Percentiles rank a stretch among this genome's conserved stretches.
Evolutionary conservation across 441 rosid species (phyloP).

Genomic region (Adansonia madagascariensis): DNA sequence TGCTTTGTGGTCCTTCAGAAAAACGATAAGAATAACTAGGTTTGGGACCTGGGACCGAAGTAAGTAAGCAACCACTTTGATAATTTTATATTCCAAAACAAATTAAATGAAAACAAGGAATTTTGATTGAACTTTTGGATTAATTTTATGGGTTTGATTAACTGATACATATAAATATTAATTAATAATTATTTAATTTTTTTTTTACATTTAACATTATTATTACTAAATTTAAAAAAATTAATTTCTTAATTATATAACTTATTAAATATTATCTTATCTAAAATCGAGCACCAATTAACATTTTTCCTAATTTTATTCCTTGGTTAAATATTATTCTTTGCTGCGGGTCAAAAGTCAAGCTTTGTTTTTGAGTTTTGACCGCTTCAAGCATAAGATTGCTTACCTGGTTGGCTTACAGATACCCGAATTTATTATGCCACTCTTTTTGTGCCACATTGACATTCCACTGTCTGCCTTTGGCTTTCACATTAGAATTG

Average conservation of each 20-base stretch:
- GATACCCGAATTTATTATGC: background rate
- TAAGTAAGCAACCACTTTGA: background rate
- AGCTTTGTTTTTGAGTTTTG: constrained; percentile 1
- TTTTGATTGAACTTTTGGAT: background rate
- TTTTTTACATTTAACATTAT: no score
- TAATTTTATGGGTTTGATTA: background rate
- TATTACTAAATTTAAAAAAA: no score
- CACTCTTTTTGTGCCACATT: background rate
- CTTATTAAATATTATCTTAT: no score
- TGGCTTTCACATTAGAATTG: background rate
- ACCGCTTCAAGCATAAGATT: background rate
- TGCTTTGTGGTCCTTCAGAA: background rate
- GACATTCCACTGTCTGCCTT: background rate
- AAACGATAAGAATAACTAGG: background rate
- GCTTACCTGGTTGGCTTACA: background rate
- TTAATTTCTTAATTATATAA: no score
- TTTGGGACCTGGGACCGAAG: background rate
- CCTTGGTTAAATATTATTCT: no score
- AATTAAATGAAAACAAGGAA: background rate
- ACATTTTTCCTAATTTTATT: no score
- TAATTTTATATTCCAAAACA: background rate
- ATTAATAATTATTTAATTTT: no score
- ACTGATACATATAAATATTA: no score
- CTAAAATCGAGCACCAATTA: no score
- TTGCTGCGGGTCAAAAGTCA: background rate